Evolutionary conservation across 176 grass and related monocot species (phyloP).

Genomic region (Aegilops umbellulata): DNA sequence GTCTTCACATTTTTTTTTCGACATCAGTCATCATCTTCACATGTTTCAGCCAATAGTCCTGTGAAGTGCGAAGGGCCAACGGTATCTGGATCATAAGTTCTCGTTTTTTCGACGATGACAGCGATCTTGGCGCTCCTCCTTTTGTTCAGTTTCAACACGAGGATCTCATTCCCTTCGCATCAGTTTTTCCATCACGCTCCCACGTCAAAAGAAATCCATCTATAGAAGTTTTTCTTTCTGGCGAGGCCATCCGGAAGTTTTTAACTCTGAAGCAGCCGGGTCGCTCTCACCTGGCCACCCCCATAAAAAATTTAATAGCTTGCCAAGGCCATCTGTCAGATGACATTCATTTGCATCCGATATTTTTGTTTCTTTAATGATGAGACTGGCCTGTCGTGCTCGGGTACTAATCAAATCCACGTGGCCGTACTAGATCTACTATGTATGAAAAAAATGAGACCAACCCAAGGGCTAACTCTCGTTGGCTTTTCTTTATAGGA

Average conservation of each 20-base stretch:
- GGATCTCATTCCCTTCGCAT: background rate
- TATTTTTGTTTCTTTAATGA: constrained; percentile 7
- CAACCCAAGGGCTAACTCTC: too few species aligned
- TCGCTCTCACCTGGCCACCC: background rate
- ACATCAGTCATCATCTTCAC: background rate
- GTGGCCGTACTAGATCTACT: background rate
- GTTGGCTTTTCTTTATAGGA: too few species aligned
- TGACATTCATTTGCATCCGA: constrained; percentile 7
- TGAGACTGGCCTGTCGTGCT: background rate
- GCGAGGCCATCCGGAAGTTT: too few species aligned
- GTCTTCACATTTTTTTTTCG: too few species aligned
- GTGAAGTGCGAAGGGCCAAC: too few species aligned
- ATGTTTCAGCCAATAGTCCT: background rate
- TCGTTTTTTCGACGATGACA: background rate
- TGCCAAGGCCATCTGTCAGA: background rate
- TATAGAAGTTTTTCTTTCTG: too few species aligned
- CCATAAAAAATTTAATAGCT: background rate
- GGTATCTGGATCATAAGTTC: background rate
- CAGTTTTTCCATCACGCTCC: too few species aligned
- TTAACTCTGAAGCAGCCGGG: background rate
- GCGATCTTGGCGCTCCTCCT: background rate
- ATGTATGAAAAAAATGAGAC: too few species aligned
- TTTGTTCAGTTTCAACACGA: background rate
- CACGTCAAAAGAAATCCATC: too few species aligned
- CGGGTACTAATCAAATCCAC: background rate